Percentiles rank a stretch among this genome's conserved stretches.
Evolutionary conservation across 108 stramenopile species (phyloP).

Genomic region (Cylindrotheca fusiformis): DNA sequence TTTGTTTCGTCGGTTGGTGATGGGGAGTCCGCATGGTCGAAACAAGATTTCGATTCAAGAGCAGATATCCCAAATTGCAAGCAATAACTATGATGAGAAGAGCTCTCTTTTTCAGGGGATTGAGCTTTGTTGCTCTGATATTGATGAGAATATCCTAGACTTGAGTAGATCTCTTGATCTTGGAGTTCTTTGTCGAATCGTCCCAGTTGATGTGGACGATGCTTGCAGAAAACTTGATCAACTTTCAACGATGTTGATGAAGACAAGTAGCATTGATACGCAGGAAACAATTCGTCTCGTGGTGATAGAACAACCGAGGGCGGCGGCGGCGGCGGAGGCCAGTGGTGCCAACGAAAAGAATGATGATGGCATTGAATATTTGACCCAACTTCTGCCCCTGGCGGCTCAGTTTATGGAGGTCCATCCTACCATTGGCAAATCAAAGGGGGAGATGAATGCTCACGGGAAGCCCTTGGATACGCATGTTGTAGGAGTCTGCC

Average conservation of each 20-base stretch:
- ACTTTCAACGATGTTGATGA: not conserved
- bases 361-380: not conserved
- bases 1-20: too few species aligned
- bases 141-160: not conserved
- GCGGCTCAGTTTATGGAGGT: slow-evolving; percentile 6
- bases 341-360: too few species aligned
- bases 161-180: not conserved
- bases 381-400: not conserved
- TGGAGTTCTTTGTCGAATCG: not conserved
- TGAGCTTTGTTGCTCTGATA: not conserved
- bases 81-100: too few species aligned
- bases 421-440: slow-evolving; percentile 1
- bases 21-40: too few species aligned
- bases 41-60: too few species aligned
- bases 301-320: not conserved
- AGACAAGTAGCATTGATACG: not conserved
- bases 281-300: not conserved
- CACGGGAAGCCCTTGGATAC: slow-evolving; percentile 4
- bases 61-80: too few species aligned
- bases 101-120: not conserved
- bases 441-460: slow-evolving; percentile 1
- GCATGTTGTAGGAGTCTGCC: slow-evolving; percentile 1
- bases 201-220: not conserved
- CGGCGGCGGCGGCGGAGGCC: not conserved
- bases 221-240: not conserved